Conservation (phyloP, 2,329 filamentous ascomycete genomes). For the Raffaelea arxii region DNA sequence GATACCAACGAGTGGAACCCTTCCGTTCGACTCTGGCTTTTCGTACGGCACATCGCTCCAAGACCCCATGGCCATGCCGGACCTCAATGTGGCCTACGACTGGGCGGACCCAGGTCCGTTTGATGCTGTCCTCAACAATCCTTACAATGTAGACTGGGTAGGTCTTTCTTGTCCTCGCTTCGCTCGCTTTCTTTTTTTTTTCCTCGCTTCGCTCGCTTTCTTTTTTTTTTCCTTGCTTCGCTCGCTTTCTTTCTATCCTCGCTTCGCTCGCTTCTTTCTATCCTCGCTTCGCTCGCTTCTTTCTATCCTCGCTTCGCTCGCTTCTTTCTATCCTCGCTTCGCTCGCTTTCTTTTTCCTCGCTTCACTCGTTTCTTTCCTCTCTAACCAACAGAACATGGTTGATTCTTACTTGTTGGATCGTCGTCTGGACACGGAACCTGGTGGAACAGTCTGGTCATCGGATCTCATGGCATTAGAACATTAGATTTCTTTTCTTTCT, state of each 20-base stretch:
- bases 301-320: no score
- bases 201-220: no score
- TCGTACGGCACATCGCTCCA: background rate
- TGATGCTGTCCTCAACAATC: slow-evolving; percentile 9
- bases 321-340: no score
- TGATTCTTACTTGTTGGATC: slow-evolving; percentile 12
- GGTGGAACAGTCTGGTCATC: slow-evolving; percentile 12
- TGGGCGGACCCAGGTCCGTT: slow-evolving; percentile 11
- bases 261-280: no score
- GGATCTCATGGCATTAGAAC: slow-evolving; percentile 10
- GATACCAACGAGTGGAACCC: background rate
- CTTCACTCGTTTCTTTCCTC: no score
- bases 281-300: no score
- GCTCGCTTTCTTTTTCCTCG: no score
- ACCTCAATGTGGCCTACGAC: slow-evolving; percentile 7
- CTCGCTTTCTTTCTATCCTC: no score
- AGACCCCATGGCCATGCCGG: background rate
- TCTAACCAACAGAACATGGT: slow-evolving; percentile 13
- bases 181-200: no score
- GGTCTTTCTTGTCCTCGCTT: no score
- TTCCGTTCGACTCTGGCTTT: background rate
- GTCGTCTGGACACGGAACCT: slow-evolving; percentile 3
- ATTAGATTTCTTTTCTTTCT: background rate
- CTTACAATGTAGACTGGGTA: slow-evolving; percentile 14
- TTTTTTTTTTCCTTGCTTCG: no score